These are phyloP conservation scores for Catenaria anguillulae DNA, from an alignment of 371 early-diverging fungal genomes.

Conservation along the genomic window DNA sequence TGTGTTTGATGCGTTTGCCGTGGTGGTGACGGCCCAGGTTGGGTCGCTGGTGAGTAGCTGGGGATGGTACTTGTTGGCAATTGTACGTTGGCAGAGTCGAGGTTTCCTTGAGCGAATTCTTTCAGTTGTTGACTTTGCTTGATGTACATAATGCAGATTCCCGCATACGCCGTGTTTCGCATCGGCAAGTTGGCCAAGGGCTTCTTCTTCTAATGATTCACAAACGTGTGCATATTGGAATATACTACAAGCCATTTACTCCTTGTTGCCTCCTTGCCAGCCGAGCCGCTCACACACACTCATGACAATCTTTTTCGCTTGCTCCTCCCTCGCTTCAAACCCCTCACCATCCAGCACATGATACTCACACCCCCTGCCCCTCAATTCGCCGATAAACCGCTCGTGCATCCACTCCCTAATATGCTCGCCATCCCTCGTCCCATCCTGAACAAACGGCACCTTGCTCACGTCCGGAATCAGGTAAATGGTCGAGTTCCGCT, in stretches of 20 bases:
- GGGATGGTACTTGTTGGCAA: not conserved
- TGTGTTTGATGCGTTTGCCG: not conserved
- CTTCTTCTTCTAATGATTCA: too few relatives aligned
- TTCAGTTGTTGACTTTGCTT: too few relatives aligned
- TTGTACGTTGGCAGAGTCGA: not conserved
- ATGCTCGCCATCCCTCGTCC: not conserved
- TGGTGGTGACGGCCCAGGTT: not conserved
- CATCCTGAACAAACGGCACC: conserved; percentile 1
- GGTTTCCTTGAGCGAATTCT: not conserved
- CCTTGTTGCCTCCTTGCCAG: too few relatives aligned
- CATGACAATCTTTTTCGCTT: too few relatives aligned
- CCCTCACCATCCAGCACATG: too few relatives aligned
- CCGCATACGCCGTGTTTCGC: not conserved
- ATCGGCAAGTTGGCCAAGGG: not conserved
- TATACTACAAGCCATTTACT: too few relatives aligned
- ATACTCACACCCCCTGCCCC: too few relatives aligned
- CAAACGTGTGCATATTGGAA: too few relatives aligned
- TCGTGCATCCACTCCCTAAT: not conserved
- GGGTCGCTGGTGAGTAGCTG: not conserved
- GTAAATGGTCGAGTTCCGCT: not conserved
- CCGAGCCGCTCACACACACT: too few relatives aligned
- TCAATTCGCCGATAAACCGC: not conserved
- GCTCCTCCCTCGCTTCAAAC: too few relatives aligned
- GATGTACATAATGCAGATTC: not conserved
- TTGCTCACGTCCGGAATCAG: not conserved